Conservation (phyloP, 2,329 filamentous ascomycete species). For the Teratosphaeria nubilosa region DNA sequence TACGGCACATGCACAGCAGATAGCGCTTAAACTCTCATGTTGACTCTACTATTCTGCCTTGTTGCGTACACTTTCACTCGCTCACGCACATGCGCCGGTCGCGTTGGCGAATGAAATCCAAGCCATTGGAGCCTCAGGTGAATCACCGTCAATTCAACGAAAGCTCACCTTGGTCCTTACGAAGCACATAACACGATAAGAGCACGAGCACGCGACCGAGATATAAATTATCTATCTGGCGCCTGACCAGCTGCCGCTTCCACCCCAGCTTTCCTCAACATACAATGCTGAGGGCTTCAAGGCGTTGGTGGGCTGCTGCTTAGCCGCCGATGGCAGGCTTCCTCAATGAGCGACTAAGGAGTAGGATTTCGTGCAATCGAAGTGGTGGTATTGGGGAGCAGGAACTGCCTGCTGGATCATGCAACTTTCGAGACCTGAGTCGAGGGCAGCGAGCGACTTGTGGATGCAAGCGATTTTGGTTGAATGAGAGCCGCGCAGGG, state of each 20-base stretch:
- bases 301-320: constrained; percentile 19
- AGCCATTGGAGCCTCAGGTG: background rate
- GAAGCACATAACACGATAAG: background rate
- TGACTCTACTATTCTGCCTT: background rate
- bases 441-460: constrained; percentile 35
- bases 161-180: background rate
- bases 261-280: constrained; percentile 2
- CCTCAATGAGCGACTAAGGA: constrained; percentile 3
- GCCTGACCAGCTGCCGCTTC: background rate
- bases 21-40: background rate
- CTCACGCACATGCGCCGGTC: background rate
- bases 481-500: constrained; percentile 12
- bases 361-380: constrained; percentile 1
- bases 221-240: background rate
- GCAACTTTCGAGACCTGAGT: constrained; percentile 42
- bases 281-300: constrained; percentile 19
- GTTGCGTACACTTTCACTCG: background rate
- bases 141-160: background rate
- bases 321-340: constrained; percentile 26
- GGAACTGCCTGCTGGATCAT: constrained; percentile 40
- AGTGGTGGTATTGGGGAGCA: constrained; percentile 3
- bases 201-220: background rate
- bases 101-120: background rate
- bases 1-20: background rate
- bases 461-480: constrained; percentile 46